These are phyloP conservation scores for Fusarium nygamai DNA, from an alignment of 2,329 filamentous ascomycete genomes.

Conservation along the genomic window DNA sequence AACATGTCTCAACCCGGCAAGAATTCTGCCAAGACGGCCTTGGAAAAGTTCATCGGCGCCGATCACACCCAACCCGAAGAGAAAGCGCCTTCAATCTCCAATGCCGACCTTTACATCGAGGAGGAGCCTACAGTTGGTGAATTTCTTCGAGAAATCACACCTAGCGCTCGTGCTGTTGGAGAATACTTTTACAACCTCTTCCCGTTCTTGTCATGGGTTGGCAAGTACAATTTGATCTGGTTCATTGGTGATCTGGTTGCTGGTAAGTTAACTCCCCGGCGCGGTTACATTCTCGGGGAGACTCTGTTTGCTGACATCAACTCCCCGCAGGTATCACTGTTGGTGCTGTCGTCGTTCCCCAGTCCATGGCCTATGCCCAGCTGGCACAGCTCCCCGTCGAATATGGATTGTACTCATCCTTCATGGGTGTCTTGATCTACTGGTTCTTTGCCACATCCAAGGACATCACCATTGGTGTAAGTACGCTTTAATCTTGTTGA, in stretches of 20 bases:
- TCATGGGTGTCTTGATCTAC: conserved; percentile 94
- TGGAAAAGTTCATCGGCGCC: conserved; percentile 48
- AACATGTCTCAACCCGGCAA: conserved; percentile 36
- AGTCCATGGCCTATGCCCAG: conserved; percentile 64
- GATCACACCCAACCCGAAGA: conserved; percentile 47
- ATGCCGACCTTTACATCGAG: conserved; percentile 53
- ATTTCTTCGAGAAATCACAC: conserved; percentile 52
- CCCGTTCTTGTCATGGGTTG: conserved; percentile 61
- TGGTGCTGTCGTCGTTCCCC: conserved; percentile 64
- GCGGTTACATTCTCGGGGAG: neutral
- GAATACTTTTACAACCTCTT: conserved; percentile 56
- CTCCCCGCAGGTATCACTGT: conserved; percentile 53
- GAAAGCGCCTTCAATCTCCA: conserved; percentile 48
- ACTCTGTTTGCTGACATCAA: conserved; percentile 31
- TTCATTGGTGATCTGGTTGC: conserved; percentile 58
- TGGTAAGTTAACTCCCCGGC: conserved; percentile 45
- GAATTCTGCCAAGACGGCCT: conserved; percentile 36
- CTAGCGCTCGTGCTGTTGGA: conserved; percentile 44
- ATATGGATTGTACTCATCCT: conserved; percentile 75
- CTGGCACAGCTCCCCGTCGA: conserved; percentile 59
- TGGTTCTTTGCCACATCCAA: conserved; percentile 99
- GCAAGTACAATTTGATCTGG: conserved; percentile 61
- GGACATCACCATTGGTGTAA: conserved; percentile 83
- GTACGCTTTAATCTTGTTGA: conserved; percentile 44
- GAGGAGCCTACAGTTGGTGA: conserved; percentile 55